Base-by-base conservation (phyloP, 2,329 filamentous ascomycete species). In the Aspergillus brasiliensis region DNA sequence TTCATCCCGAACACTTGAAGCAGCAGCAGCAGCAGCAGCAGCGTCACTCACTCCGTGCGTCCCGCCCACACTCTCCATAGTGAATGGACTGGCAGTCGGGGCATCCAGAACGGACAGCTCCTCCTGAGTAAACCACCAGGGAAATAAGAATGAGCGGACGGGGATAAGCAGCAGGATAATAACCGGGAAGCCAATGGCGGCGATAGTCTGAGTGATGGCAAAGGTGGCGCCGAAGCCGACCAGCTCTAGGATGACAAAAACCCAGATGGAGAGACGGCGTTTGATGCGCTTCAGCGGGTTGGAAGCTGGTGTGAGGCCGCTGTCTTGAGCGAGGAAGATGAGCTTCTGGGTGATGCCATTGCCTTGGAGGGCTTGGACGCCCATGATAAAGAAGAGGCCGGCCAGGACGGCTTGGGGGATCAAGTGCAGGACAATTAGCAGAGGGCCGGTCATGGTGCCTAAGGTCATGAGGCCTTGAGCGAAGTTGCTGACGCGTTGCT, bases 321-420 rank as follows among this genome's bases (percentile, higher is more conserved):
- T 78, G 75, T 94, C 91, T 63, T 86, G 84, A 1, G 81, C 76
- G 1, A 94, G 81, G 73, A 91, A 93, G 21, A 91, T 73, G 8
- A 93, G 73, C 75, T 93, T 93, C 62, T 83, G 78, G 0, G 90
- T 93, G 71, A 94, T 91, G 21, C 90, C 90, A 71, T 94, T 94
- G 23, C 79, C 88, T 70, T 88, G 84, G 31, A 94, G 84, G 3
- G 90, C 90, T 77, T 93, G 89, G 61, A 91, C 82, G 44, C 90
- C 91, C 91, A 94, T 93, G 72, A 92, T 85, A 77, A 93, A 93
- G 81, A 94, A 94, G 25, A 94, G 82, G 0, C 91, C 91, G 0
- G 90, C 91, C 57, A 94, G 83, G 1, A 93, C 90, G 61, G 88
- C 90, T 70, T 92, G 90, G 0, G 91, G 91, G 65, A 94, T 91